Evolutionary conservation across 345 rosid genomes (phyloP).

Genomic region (Aurinia saxatilis): DNA sequence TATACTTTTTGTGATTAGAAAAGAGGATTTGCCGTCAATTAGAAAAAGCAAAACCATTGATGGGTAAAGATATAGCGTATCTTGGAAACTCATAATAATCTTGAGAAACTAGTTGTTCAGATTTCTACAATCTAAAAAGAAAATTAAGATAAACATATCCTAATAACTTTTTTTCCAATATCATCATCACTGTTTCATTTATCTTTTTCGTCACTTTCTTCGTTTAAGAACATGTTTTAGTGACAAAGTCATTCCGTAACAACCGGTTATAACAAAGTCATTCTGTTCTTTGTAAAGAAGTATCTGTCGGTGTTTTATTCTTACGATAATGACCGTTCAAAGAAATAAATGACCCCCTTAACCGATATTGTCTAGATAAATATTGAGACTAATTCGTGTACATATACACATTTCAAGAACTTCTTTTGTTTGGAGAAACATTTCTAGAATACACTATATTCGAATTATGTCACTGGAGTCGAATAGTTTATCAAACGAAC

Average conservation of each 20-base stretch:
- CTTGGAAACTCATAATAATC: slow-evolving; percentile 15
- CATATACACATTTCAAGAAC: too few species aligned
- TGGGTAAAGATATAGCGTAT: slow-evolving; percentile 29
- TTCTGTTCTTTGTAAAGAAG: too few species aligned
- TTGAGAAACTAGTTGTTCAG: background rate
- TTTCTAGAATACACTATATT: background rate
- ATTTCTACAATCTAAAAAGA: background rate
- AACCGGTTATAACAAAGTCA: background rate
- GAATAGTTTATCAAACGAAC: background rate
- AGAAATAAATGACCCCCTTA: too few species aligned
- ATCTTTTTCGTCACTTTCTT: background rate
- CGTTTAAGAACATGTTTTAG: slow-evolving; percentile 18
- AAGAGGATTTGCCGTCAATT: slow-evolving; percentile 28
- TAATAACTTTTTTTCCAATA: background rate
- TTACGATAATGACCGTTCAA: too few species aligned
- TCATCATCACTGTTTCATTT: too few species aligned
- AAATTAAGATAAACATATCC: background rate
- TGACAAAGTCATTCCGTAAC: slow-evolving; percentile 10
- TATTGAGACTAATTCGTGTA: too few species aligned
- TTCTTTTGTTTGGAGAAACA: too few species aligned
- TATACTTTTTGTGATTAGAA: slow-evolving; percentile 16
- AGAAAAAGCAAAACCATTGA: slow-evolving; percentile 23
- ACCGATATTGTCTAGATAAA: too few species aligned
- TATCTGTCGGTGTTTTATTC: too few species aligned
- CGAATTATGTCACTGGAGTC: background rate